Evolutionary conservation across 148 eudicot genomes (phyloP).

Genomic region (Nepenthes gracilis): DNA sequence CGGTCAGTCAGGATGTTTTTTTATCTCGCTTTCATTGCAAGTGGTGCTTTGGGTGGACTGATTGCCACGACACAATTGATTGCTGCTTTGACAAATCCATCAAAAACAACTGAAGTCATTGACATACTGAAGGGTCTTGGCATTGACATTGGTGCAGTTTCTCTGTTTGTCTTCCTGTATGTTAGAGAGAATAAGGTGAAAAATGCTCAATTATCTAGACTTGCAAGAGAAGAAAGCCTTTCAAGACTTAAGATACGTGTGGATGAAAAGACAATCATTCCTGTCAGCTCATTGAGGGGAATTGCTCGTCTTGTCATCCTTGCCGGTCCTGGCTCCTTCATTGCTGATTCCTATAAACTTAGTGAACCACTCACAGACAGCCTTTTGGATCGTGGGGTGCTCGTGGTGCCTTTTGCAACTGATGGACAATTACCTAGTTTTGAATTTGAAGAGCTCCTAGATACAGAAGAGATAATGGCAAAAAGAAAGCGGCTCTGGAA

Average conservation of each 20-base stretch:
- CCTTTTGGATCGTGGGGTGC: conserved; percentile 76
- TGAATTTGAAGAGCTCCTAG: conserved; percentile 58
- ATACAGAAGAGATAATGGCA: conserved; percentile 22
- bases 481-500: conserved; percentile 85
- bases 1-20: conserved; percentile 95
- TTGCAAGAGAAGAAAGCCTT: conserved; percentile 83
- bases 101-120: conserved; percentile 56
- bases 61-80: conserved; percentile 57
- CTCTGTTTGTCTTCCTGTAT: conserved; percentile 72
- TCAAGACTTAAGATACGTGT: conserved; percentile 76
- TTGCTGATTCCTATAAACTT: conserved; percentile 45
- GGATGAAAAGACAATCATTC: conserved; percentile 48
- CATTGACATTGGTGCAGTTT: conserved; percentile 80
- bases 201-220: conserved; percentile 71
- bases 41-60: conserved; percentile 69
- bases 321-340: conserved; percentile 67
- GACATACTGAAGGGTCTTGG: conserved; percentile 61
- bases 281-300: conserved; percentile 72
- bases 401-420: conserved; percentile 70
- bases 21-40: conserved; percentile 88
- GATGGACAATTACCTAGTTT: conserved; percentile 57
- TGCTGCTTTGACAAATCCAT: conserved; percentile 61
- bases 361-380: conserved; percentile 65
- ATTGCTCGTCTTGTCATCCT: conserved; percentile 79
- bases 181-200: conserved; percentile 64